Conservation (phyloP, 2,329 filamentous ascomycete genomes). For the Dactylonectria macrodidyma region DNA sequence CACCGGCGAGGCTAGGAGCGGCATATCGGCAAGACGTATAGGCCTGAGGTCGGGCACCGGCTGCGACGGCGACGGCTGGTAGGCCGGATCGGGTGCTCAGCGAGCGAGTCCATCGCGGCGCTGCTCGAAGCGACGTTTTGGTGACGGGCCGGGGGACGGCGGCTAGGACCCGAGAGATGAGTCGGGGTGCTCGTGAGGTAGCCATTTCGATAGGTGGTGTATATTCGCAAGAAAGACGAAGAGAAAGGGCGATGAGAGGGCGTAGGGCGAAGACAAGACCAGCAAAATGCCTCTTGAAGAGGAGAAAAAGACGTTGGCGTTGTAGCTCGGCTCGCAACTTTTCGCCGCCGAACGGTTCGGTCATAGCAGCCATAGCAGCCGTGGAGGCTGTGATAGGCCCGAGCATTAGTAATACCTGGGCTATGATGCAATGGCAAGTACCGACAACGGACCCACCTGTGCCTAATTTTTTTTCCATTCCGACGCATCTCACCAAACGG, state of each 20-base stretch:
- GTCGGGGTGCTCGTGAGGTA: conserved; percentile 42
- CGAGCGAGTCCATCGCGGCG: conserved; percentile 47
- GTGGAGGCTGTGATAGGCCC: conserved; percentile 44
- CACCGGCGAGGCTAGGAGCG: conserved; percentile 43
- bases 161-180: conserved; percentile 44
- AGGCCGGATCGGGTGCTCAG: conserved; percentile 47
- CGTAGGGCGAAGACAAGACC: neutral
- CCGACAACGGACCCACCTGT: conserved; percentile 16
- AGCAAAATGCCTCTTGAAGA: conserved; percentile 28
- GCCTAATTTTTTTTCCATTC: conserved; percentile 13
- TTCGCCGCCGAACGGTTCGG: conserved; percentile 46
- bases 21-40: conserved; percentile 31
- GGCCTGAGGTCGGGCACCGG: conserved; percentile 42
- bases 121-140: conserved; percentile 40
- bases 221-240: neutral
- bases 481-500: conserved; percentile 7
- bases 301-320: conserved; percentile 32
- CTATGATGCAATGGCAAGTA: conserved; percentile 48
- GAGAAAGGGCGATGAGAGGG: neutral
- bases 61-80: conserved; percentile 35
- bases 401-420: conserved; percentile 53
- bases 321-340: conserved; percentile 41
- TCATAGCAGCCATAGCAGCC: conserved; percentile 30
- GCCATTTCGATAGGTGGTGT: conserved; percentile 40
- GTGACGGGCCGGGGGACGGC: conserved; percentile 41